Percentiles rank a stretch among this genome's conserved stretches.
Evolutionary conservation across 495 filamentous ascomycete species (phyloP).

Genomic region (Penicilliopsis zonata): DNA sequence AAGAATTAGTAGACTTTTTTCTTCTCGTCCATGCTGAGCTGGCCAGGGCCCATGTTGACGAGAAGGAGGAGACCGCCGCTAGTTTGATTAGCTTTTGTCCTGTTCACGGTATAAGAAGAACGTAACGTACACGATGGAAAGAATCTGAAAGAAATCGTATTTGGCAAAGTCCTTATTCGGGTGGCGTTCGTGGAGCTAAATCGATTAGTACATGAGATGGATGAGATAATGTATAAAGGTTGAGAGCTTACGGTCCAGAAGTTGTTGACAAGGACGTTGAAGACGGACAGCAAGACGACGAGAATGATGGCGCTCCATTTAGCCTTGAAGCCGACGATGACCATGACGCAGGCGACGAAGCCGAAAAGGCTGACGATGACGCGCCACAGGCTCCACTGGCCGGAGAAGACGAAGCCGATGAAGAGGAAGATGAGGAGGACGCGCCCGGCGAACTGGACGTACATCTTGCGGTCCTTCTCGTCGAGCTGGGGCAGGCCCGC

Average conservation of each 20-base stretch:
- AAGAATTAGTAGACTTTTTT: constrained; percentile 99
- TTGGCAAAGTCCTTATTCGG: constrained; percentile 99
- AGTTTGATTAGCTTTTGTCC: too few relatives aligned
- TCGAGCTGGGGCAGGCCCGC: constrained; percentile 87
- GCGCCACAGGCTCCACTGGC: constrained; percentile 80
- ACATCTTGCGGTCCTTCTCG: constrained; percentile 99
- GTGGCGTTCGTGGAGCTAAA: constrained; percentile 90
- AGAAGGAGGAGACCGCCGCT: constrained; percentile 86
- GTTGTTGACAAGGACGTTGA: constrained; percentile 97
- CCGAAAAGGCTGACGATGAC: constrained; percentile 73
- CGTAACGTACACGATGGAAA: constrained; percentile 80
- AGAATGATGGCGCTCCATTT: constrained; percentile 94
- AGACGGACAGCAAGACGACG: constrained; percentile 87
- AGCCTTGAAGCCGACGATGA: constrained; percentile 98
- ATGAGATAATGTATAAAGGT: background rate
- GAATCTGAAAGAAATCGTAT: constrained; percentile 99
- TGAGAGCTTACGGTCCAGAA: constrained; percentile 94
- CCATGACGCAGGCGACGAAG: constrained; percentile 91
- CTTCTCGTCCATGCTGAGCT: constrained; percentile 98
- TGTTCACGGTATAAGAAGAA: too few relatives aligned
- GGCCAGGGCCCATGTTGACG: constrained; percentile 95
- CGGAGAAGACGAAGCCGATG: constrained; percentile 89
- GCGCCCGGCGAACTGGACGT: constrained; percentile 93
- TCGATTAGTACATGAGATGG: constrained; percentile 9
- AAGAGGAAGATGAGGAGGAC: constrained; percentile 97